Evolutionary conservation across 1,284 basidiomycete species (phyloP), one percentile per base, ranked within the genome.

Genomic region (Volvariella volvacea): DNA sequence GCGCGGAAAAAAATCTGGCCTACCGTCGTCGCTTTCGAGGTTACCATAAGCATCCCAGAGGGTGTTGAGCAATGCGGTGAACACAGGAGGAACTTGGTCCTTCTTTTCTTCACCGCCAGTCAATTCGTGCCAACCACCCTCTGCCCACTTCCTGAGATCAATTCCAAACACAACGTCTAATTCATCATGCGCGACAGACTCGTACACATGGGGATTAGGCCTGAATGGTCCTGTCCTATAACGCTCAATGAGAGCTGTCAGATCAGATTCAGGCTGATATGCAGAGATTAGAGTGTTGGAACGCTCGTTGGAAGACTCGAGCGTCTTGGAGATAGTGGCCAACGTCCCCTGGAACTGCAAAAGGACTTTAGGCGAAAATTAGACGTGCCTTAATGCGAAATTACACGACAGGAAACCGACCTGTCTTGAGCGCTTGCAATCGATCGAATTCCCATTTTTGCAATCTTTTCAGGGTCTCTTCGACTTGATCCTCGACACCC

Each of bases 141-240:
- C 89, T 14, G 86, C 79, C 92, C 91, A 93, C 52, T 82, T 84
- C 48, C 88, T 75, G 33, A 95, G 67, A 60, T 94, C 91, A 50
- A 92, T 83, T 10, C 92, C 92, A 59, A 94, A 95, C 21, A 90
- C 80, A 37, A 89, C 86, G 55, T 92, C 88, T 0, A 78, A 78
- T 49, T 88, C 79, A 42, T 90, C 85, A 47, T 89, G 83, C 19
- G 83, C 73, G 39, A 91, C 70, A 2, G 81, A 84, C 60, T 94
- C 90, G 60, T 92, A 94, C 8, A 92, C 68, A 47, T 91, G 88
- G 0, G 91, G 76, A 38, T 70, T 70, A 0, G 92, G 92, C 38
- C 86, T 73, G 80, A 94, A 95, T 0, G 90, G 86, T 0, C 92
- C 92, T 1, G 90, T 94, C 45, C 92, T 80, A 59, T 90, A 89